Conservation (phyloP, 1,139 yeast species). For the Spathaspora sp. region DNA sequence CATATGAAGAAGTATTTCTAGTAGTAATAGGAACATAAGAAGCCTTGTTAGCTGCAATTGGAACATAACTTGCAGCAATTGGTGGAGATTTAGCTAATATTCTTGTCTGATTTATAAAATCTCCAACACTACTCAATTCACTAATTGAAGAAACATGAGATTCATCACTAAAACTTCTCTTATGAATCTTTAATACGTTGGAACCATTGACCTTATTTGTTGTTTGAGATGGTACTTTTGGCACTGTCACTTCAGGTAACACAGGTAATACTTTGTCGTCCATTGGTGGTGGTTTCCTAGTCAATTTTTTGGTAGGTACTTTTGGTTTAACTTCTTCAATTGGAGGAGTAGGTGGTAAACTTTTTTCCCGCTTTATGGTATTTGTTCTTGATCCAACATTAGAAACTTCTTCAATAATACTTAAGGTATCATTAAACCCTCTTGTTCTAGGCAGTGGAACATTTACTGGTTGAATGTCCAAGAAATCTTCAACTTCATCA, state of each 20-base stretch:
- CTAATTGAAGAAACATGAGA: constrained; percentile 40
- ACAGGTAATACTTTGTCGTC: not conserved
- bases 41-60: no score
- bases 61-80: not conserved
- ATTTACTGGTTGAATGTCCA: not conserved
- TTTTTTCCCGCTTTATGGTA: constrained; percentile 13
- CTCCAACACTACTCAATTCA: constrained; percentile 39
- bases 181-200: constrained; percentile 20
- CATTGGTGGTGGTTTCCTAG: constrained; percentile 4
- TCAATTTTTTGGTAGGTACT: not conserved
- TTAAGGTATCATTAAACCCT: constrained; percentile 31
- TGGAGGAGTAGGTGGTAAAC: constrained; percentile 3
- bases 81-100: constrained; percentile 5
- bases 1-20: no score
- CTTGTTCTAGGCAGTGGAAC: not conserved
- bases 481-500: constrained; percentile 15
- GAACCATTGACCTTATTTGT: constrained; percentile 7
- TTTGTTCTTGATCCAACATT: constrained; percentile 32
- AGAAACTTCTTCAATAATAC: constrained; percentile 45
- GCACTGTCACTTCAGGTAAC: not conserved
- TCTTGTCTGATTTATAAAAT: constrained; percentile 21
- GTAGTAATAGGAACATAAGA: no score
- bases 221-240: not conserved
- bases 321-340: not conserved
- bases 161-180: constrained; percentile 39